Evolutionary conservation across 1,284 basidiomycete species (phyloP), one percentile per base, ranked within the genome.

Genomic region (Rhodotorula mucilaginosa): DNA sequence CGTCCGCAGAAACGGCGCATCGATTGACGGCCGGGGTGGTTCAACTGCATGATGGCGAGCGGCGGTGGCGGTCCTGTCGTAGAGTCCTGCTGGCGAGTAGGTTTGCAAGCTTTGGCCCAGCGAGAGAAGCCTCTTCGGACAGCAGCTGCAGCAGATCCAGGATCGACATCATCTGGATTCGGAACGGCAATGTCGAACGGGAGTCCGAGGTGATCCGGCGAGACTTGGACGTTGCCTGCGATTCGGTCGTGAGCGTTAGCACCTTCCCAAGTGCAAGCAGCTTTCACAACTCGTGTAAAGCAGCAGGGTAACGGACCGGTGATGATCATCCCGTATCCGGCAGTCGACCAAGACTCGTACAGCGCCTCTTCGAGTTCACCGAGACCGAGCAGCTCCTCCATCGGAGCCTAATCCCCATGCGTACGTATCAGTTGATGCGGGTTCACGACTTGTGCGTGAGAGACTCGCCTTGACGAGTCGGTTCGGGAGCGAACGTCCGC

Each of bases 371-470:
- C 90, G 51, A 84, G 81, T 23, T 82, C 76, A 70, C 89, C 90
- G 21, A 86, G 90, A 0, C 90, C 90, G n/a, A 93, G 84, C 76
- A 92, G 89, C 80, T 96, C 93, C 77, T 93, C 93, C 86, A 93
- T 85, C 0, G 93, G 89, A 29, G 88, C 88, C 90, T 92, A 68
- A 8, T 16, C 2, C 15, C 2, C 19, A n/a, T 7, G 2, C 13
- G 16, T 19, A 21, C 47, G 2, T 29, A 19, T 31, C 23, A 23
- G 29, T 6, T 26, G 19, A n/a, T 7, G 18, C 39, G 29, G 52
- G 23, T 23, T 2, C 4, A n/a, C 31, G 54, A 31, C 2, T 26
- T 6, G 52, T n/a, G 4, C 23, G 34, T 12, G 52, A 5, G 29
- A 31, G 3, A 65, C 82, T 65, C 61, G 83, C 85, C 82, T 86